Evolutionary conservation across 208 protist genomes (phyloP).

Genomic region (Wallacemonas sp.): DNA sequence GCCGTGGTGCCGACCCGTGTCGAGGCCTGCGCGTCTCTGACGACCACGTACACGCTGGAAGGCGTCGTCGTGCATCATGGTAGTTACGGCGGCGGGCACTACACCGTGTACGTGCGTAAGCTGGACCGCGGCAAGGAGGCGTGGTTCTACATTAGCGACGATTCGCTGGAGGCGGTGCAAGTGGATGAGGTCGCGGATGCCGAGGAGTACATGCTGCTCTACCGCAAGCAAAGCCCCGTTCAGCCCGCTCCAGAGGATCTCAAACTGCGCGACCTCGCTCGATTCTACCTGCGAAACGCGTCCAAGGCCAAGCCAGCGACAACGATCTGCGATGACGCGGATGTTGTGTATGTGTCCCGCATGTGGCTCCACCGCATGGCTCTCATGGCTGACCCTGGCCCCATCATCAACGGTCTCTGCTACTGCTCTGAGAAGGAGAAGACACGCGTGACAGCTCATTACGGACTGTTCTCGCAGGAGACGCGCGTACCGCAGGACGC

Average conservation of each 20-base stretch:
- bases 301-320: not conserved
- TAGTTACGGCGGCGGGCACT: constrained; percentile 81
- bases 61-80: constrained; percentile 86
- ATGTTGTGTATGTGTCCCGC: constrained; percentile 74
- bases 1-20: not conserved
- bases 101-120: constrained; percentile 81
- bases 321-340: not conserved
- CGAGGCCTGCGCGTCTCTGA: constrained; percentile 9
- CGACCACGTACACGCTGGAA: constrained; percentile 80
- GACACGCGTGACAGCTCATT: constrained; percentile 17
- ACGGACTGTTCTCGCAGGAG: constrained; percentile 20
- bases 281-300: constrained; percentile 35
- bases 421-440: constrained; percentile 52
- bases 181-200: constrained; percentile 57
- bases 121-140: constrained; percentile 18
- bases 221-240: constrained; percentile 75
- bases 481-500: constrained; percentile 27
- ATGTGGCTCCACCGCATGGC: constrained; percentile 81
- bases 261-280: constrained; percentile 59
- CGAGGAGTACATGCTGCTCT: constrained; percentile 87
- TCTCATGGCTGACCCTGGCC: constrained; percentile 76
- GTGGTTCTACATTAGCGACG: constrained; percentile 87
- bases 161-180: constrained; percentile 34
- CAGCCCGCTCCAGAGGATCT: constrained; percentile 20
- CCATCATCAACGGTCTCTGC: constrained; percentile 76